Evolutionary conservation across 352 stramenopile species (phyloP).

Genomic region (Pythium monospermum): DNA sequence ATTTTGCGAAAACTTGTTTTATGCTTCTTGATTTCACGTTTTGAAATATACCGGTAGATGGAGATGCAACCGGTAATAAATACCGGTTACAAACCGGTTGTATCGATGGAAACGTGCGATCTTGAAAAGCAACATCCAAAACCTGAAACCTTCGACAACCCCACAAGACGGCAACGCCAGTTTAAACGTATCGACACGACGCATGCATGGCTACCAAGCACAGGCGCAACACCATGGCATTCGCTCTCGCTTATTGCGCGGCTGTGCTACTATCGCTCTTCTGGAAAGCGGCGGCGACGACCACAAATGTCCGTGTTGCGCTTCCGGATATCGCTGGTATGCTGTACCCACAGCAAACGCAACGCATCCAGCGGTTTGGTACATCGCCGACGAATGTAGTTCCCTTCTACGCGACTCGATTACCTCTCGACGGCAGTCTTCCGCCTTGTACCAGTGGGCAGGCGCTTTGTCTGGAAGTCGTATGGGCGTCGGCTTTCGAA

Average conservation of each 20-base stretch:
- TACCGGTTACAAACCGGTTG: background rate
- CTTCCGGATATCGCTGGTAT: slow-evolving; percentile 26
- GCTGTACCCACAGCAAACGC: slow-evolving; percentile 23
- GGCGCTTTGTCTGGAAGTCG: slow-evolving; percentile 23
- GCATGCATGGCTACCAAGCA: too few species aligned
- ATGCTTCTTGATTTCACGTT: background rate
- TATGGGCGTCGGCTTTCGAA: slow-evolving; percentile 26
- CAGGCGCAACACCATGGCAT: too few species aligned
- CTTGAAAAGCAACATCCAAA: background rate
- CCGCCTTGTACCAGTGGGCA: slow-evolving; percentile 5
- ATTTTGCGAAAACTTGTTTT: too few species aligned
- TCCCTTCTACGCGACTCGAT: slow-evolving; percentile 2
- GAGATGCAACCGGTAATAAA: background rate
- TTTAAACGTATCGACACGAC: too few species aligned
- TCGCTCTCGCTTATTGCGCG: too few species aligned
- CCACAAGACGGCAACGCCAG: too few species aligned
- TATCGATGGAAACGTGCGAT: background rate
- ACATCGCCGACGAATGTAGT: background rate
- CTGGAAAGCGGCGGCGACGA: background rate
- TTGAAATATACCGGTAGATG: background rate
- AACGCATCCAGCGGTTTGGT: slow-evolving; percentile 17
- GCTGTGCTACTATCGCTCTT: background rate
- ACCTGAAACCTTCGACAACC: too few species aligned
- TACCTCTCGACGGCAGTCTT: background rate
- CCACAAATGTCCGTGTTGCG: slow-evolving; percentile 19